Evolutionary conservation across 202 grass and related monocot genomes (phyloP).

Genomic region (Zoysia matrella): DNA sequence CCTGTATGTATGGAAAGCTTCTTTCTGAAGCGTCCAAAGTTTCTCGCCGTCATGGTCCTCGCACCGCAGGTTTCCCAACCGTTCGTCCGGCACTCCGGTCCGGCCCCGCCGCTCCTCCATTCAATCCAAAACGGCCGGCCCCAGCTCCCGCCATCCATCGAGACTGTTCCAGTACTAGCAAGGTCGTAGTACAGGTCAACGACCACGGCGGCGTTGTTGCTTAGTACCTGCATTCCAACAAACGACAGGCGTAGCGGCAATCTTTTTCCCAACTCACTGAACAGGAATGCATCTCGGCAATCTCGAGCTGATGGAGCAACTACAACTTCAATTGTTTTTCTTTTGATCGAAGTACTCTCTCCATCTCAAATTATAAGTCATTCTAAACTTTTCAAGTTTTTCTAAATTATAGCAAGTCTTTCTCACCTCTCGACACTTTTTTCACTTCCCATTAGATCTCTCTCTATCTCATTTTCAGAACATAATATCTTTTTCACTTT

Average conservation of each 20-base stretch:
- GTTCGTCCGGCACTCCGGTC: not conserved
- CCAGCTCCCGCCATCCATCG: not conserved
- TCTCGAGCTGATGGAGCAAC: too few relatives aligned
- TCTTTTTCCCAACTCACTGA: not conserved
- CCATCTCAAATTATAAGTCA: too few relatives aligned
- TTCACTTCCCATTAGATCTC: too few relatives aligned
- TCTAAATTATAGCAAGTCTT: too few relatives aligned
- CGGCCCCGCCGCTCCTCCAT: slow-evolving; percentile 3
- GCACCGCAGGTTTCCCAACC: slow-evolving; percentile 19
- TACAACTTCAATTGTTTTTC: too few relatives aligned
- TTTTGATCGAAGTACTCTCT: too few relatives aligned
- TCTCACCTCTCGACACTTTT: too few relatives aligned
- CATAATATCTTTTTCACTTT: too few relatives aligned
- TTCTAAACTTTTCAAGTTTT: too few relatives aligned
- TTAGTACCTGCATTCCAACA: slow-evolving; percentile 31
- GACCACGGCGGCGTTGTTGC: not conserved
- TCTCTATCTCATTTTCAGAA: too few relatives aligned
- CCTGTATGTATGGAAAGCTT: not conserved
- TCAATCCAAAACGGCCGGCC: not conserved
- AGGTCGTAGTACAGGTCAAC: not conserved
- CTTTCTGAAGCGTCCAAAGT: not conserved
- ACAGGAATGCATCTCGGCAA: not conserved
- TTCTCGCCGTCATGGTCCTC: not conserved
- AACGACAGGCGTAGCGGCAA: slow-evolving; percentile 3
- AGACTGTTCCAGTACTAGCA: not conserved